Conservation (phyloP, 2,329 filamentous ascomycete species). For the Colletotrichum aenigma region DNA sequence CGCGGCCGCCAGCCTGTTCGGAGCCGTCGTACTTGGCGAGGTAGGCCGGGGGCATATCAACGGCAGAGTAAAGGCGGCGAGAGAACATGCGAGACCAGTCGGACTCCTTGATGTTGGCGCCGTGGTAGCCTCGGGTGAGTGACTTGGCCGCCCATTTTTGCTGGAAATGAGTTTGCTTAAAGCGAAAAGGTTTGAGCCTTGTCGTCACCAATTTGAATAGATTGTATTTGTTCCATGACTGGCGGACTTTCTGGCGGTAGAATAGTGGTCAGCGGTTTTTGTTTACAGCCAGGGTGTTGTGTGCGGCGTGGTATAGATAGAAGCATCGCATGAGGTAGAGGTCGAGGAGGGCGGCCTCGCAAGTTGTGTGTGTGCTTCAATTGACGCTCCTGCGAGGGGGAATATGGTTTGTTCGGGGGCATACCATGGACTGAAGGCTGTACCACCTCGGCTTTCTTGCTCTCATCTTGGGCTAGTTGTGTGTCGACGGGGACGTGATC, state of each 20-base stretch:
- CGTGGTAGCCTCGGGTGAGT: constrained; percentile 84
- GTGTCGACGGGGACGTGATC: not conserved
- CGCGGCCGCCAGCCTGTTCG: constrained; percentile 81
- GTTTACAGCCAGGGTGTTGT: not conserved
- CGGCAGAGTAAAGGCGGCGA: constrained; percentile 78
- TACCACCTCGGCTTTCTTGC: constrained; percentile 68
- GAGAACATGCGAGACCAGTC: constrained; percentile 96
- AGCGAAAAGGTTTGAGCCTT: constrained; percentile 43
- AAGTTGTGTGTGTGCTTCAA: not conserved
- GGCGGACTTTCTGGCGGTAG: constrained; percentile 77
- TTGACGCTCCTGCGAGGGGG: not conserved
- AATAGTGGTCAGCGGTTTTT: constrained; percentile 3
- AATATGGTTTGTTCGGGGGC: constrained; percentile 29
- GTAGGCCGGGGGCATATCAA: constrained; percentile 82
- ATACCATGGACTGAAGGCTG: constrained; percentile 68
- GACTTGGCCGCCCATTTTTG: constrained; percentile 97
- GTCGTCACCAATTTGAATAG: constrained; percentile 82
- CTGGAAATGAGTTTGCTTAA: constrained; percentile 82
- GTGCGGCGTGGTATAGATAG: not conserved
- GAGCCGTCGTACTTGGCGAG: constrained; percentile 84
- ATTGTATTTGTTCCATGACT: constrained; percentile 98
- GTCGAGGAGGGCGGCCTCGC: not conserved
- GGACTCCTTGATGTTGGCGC: constrained; percentile 90
- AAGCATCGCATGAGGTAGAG: not conserved
- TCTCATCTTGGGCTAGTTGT: constrained; percentile 47